Percentiles rank a stretch among this genome's conserved stretches.
Evolutionary conservation across 495 filamentous ascomycete genomes (phyloP).

Genomic region (Parathielavia hyrcaniae): DNA sequence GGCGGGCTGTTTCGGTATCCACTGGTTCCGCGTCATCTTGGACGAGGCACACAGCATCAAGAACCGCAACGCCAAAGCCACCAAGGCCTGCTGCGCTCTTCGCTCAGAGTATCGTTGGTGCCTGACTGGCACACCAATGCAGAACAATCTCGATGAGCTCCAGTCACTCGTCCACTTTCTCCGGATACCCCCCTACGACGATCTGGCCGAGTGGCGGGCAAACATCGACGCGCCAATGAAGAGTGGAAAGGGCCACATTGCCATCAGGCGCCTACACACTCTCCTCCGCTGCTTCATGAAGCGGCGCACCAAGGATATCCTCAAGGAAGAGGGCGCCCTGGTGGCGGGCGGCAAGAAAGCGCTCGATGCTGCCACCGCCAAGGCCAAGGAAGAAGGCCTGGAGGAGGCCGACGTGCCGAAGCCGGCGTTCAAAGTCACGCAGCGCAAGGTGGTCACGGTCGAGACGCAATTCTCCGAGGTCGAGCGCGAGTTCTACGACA

Average conservation of each 20-base stretch:
- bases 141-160: slow-evolving; percentile 96
- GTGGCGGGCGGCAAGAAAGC: slow-evolving; percentile 59
- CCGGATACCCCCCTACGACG: slow-evolving; percentile 82
- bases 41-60: slow-evolving; percentile 98
- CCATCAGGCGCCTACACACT: slow-evolving; percentile 78
- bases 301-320: slow-evolving; percentile 86
- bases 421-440: slow-evolving; percentile 74
- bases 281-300: slow-evolving; percentile 94
- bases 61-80: slow-evolving; percentile 91
- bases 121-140: slow-evolving; percentile 90
- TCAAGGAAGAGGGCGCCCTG: slow-evolving; percentile 73
- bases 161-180: slow-evolving; percentile 90
- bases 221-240: slow-evolving; percentile 82
- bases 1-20: slow-evolving; percentile 78
- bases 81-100: slow-evolving; percentile 77
- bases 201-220: slow-evolving; percentile 76
- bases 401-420: slow-evolving; percentile 34
- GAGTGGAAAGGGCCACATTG: slow-evolving; percentile 75
- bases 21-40: slow-evolving; percentile 92
- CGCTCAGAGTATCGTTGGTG: slow-evolving; percentile 88
- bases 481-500: slow-evolving; percentile 79
- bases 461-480: slow-evolving; percentile 69
- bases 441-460: slow-evolving; percentile 77
- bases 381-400: slow-evolving; percentile 46
- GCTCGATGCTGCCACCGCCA: slow-evolving; percentile 38